Percentiles rank a stretch among this genome's conserved stretches.
Evolutionary conservation across 305 asterid species (phyloP).

Genomic region (Solanum chacoense): DNA sequence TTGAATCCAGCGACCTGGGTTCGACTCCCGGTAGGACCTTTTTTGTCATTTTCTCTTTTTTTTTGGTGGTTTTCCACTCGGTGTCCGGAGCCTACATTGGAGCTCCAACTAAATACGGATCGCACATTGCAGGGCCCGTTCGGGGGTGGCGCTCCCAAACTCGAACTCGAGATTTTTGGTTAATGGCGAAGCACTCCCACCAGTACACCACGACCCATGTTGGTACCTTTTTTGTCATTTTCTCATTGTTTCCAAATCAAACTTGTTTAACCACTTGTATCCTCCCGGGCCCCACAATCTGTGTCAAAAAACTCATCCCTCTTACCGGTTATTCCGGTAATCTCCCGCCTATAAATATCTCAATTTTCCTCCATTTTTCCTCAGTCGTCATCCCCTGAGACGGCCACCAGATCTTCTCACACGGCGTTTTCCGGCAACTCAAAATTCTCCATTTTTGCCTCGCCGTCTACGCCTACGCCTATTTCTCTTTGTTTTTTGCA

Average conservation of each 20-base stretch:
- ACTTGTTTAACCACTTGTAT: not conserved
- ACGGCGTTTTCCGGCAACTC: not conserved
- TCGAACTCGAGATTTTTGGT: too few species aligned
- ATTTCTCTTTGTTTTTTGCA: not conserved
- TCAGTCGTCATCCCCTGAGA: not conserved
- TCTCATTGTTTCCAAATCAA: not conserved
- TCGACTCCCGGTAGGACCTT: constrained; percentile 99
- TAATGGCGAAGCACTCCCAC: too few species aligned
- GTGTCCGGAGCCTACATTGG: too few species aligned
- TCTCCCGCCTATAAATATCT: not conserved
- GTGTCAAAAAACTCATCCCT: not conserved
- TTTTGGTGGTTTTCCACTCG: too few species aligned
- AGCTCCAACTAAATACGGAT: too few species aligned
- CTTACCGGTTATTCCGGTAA: not conserved
- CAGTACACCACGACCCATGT: too few species aligned
- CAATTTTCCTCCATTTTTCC: not conserved
- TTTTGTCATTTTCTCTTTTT: not conserved
- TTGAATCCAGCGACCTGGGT: constrained; percentile 99
- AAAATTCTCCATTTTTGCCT: not conserved
- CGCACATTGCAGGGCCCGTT: too few species aligned
- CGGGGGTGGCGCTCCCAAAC: too few species aligned
- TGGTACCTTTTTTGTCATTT: not conserved
- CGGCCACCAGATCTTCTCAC: not conserved
- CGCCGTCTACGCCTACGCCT: not conserved
- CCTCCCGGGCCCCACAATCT: not conserved